Conservation (phyloP, 2,329 filamentous ascomycete genomes). For the Fusarium sp. region DNA sequence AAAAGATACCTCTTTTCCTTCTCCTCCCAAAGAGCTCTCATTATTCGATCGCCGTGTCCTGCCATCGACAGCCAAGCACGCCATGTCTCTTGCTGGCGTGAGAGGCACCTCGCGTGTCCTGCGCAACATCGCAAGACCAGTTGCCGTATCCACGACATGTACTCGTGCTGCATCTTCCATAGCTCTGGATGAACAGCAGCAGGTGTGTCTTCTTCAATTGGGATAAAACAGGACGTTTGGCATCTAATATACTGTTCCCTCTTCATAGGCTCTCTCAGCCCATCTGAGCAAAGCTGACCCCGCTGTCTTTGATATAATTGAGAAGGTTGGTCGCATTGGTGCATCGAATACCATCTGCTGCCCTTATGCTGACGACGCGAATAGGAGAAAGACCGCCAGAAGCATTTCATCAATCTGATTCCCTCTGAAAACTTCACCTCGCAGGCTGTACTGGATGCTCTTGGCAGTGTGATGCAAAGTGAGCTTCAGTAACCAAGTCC, state of each 20-base stretch:
- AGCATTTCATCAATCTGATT: slow-evolving; percentile 98
- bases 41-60: slow-evolving; percentile 4
- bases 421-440: slow-evolving; percentile 97
- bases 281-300: slow-evolving; percentile 88
- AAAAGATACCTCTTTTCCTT: slow-evolving; percentile 16
- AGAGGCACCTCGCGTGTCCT: slow-evolving; percentile 63
- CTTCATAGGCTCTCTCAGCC: slow-evolving; percentile 79
- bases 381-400: slow-evolving; percentile 94
- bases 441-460: slow-evolving; percentile 88
- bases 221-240: background rate
- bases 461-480: slow-evolving; percentile 97
- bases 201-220: slow-evolving; percentile 57
- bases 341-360: background rate
- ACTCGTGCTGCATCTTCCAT: slow-evolving; percentile 60
- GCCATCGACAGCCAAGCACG: slow-evolving; percentile 28
- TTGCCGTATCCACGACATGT: slow-evolving; percentile 39
- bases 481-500: slow-evolving; percentile 48
- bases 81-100: slow-evolving; percentile 63
- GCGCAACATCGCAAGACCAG: slow-evolving; percentile 55
- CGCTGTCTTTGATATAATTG: slow-evolving; percentile 86
- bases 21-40: slow-evolving; percentile 4
- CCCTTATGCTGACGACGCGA: slow-evolving; percentile 1
- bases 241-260: slow-evolving; percentile 29
- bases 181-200: slow-evolving; percentile 68
- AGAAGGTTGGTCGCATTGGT: slow-evolving; percentile 73